Base-by-base conservation (phyloP, 192 early-diverging fungal genomes). In the Lobosporangium transversale region DNA sequence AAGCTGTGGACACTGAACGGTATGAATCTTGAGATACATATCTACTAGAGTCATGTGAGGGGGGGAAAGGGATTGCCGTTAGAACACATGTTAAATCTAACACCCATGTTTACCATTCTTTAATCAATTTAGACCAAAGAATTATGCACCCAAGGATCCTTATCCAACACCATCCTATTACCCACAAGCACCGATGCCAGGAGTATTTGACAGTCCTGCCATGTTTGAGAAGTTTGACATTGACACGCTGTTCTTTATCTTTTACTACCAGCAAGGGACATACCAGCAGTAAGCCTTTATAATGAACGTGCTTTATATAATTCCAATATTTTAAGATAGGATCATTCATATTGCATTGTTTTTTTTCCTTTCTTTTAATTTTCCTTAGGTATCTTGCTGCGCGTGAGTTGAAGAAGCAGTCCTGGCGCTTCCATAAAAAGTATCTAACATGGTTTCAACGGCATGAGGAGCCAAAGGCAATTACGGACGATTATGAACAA, bases 371-470 rank as follows among this genome's bases (percentile, higher is more conserved):
- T 55, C 44, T 30, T 12, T 66, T 18, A 24, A 33, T 2, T 36
- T 26, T 17, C 4, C 53, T n/a, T n/a, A 94, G 92, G 52, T 94
- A 92, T 71, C 76, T 98, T 60, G 97, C 97, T 18, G 96, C 96
- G 20, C 84, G 92, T 44, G 97, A 99, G 80, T 84, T 99, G 49
- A 98, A 98, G 75, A 91, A 94, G 67, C 96, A 97, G 61, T 94
- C 92, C 26, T 99, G 97, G 97, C 87, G 97, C 45, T 99, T 97
- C 81, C 97, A 99, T 79, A 99, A 97, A 85, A 95, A 97, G 86
- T 97, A 95, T 65, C 80, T 92, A 53, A 98, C 97, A 49, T 99
- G 97, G 97, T 99, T 99, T 84, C 97, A 99, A 80, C 89, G 97
- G 18, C 94, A 93, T 73, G 95, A 98, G 66, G 95, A 99, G 81